Percentiles rank a stretch among this genome's conserved stretches.
Evolutionary conservation across 371 early-diverging fungal genomes (phyloP).

Genomic region (Mortierella sp.): DNA sequence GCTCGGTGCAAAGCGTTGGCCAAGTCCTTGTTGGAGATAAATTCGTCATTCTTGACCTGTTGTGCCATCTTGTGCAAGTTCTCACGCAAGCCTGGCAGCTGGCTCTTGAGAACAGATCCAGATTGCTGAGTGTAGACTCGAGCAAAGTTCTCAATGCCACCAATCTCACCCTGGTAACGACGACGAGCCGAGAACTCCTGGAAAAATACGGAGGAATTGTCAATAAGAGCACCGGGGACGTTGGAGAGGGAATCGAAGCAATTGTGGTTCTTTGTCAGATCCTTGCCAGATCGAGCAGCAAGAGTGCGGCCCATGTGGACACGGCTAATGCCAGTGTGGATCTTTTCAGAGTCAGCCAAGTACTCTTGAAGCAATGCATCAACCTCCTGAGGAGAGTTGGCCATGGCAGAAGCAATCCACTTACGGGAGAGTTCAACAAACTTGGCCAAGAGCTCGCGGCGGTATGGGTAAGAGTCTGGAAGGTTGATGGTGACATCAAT

Average conservation of each 20-base stretch:
- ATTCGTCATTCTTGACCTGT: conserved; percentile 61
- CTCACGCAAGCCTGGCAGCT: conserved; percentile 60
- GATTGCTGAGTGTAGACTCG: conserved; percentile 16
- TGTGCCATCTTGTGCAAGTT: conserved; percentile 54
- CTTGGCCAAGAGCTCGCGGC: conserved; percentile 72
- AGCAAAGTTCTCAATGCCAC: conserved; percentile 61
- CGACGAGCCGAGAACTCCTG: conserved; percentile 70
- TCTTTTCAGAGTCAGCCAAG: conserved; percentile 68
- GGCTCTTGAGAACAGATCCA: conserved; percentile 43
- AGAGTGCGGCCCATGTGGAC: conserved; percentile 83
- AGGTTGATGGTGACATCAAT: conserved; percentile 77
- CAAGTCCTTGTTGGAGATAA: conserved; percentile 61
- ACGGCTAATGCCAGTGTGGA: conserved; percentile 61
- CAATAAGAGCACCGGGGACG: conserved; percentile 59
- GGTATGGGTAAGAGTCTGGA: conserved; percentile 83
- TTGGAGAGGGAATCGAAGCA: conserved; percentile 59
- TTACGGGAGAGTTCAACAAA: conserved; percentile 74
- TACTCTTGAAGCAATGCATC: conserved; percentile 78
- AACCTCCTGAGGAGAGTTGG: conserved; percentile 67
- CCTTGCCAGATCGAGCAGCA: conserved; percentile 78
- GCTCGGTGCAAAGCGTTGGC: conserved; percentile 66
- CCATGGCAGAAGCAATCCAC: conserved; percentile 74
- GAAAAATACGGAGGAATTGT: conserved; percentile 72
- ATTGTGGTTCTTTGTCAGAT: conserved; percentile 62
- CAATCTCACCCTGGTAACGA: conserved; percentile 71